Base-by-base conservation (phyloP, 2,329 filamentous ascomycete species). In the Trichothecium roseum region DNA sequence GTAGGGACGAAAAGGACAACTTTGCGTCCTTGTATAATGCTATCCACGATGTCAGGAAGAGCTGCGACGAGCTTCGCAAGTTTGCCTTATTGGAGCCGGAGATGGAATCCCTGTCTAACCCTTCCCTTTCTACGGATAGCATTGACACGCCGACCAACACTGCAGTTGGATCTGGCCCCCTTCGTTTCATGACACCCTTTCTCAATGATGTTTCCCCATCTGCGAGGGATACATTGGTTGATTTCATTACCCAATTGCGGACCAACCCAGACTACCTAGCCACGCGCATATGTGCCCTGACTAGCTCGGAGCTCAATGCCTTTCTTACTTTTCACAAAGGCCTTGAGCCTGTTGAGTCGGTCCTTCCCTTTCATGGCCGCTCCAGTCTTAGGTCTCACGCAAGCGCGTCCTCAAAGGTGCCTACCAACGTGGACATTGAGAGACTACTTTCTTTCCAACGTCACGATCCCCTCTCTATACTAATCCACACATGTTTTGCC, bases 251-350 rank as follows among this genome's bases (percentile, higher is more conserved):
- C 33, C 76, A 85, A 57, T 73, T 95, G 42, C 78, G 89, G 47
- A 87, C 82, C 43, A 88, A 94, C 55, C 80, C 86, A 27, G 79
- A 88, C 50, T 96, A 93, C 59, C 59, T 98, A 56, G 85, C 89
- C 50, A 78, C 83, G 43, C 77, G 88, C 44, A 72, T 98, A 44
- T 78, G 78, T 54, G 78, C 74, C 49, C 67, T 98, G 45, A 79
- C 78, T 37, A 75, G 79, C 40, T 63, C 77, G 42, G 88, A 96
- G 58, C 70, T 95, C 36, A 74, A 80, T 46, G 72, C 80, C 37
- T 69, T 98, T 43, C 79, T 85, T 31, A 78, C 78, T 36, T 85
- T 85, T 45, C 81, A 88, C 55, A 80, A 85, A 53, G 74, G 77
- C 44, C 69, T 86, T 62, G 84, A 93, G 47, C 77, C 82, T 26